phyloP scores from a whole-genome alignment of 352 stramenopile genomes.

The Pythium dissimile region DNA sequence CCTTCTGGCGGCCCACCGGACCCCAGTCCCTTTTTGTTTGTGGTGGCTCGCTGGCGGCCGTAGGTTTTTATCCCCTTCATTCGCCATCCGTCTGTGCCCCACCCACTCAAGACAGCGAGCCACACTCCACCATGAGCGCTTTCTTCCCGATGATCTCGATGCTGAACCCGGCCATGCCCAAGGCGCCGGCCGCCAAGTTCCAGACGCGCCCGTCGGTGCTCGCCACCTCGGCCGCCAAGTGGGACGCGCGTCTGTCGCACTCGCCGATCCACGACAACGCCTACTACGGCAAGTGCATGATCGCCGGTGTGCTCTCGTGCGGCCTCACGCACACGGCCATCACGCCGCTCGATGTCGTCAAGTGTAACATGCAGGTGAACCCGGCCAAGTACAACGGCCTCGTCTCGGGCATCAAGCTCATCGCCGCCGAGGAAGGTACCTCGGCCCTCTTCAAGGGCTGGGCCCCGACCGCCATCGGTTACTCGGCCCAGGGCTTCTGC shows the following conservation, averaged over 20 bases:
- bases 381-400: constrained; percentile 83
- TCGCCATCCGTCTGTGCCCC: constrained; percentile 63
- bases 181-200: constrained; percentile 34
- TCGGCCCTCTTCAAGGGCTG: constrained; percentile 89
- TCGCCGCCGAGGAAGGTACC: constrained; percentile 84
- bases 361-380: constrained; percentile 95
- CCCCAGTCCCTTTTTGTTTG: too few species aligned
- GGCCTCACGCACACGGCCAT: constrained; percentile 92
- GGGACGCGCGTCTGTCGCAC: constrained; percentile 81
- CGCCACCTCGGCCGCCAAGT: constrained; percentile 77
- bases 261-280: constrained; percentile 78
- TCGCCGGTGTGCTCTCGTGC: constrained; percentile 91
- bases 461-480: constrained; percentile 90
- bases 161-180: constrained; percentile 57
- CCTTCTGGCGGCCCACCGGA: constrained; percentile 7
- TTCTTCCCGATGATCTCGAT: constrained; percentile 80
- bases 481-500: constrained; percentile 88
- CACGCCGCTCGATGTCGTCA: constrained; percentile 92
- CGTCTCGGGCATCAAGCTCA: constrained; percentile 77
- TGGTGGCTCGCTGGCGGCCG: constrained; percentile 13
- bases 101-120: constrained; percentile 22
- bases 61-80: constrained; percentile 36
- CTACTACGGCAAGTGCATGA: constrained; percentile 95
- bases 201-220: constrained; percentile 48
- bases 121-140: constrained; percentile 43